phyloP scores from a whole-genome alignment of 371 early-diverging fungal species.

The Mortierella polycephala region DNA sequence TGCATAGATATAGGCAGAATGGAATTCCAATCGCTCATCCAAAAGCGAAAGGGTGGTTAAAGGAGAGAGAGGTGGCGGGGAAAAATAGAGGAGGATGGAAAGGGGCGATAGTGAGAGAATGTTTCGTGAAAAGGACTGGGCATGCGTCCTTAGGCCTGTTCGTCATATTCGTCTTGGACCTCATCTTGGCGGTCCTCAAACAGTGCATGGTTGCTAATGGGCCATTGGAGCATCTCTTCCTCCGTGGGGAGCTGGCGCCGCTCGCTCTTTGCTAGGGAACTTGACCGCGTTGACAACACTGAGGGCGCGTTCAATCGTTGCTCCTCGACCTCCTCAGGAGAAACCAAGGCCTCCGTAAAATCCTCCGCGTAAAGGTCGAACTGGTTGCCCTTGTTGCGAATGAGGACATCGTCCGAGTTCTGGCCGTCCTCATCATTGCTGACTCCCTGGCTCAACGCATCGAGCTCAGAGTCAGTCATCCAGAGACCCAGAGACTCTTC shows the following conservation, averaged over 20 bases:
- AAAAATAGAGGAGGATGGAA: too few relatives aligned
- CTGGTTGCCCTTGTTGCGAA: not conserved
- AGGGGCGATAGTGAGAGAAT: too few relatives aligned
- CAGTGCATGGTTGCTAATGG: slow-evolving; percentile 25
- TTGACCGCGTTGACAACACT: not conserved
- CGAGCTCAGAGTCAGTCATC: slow-evolving; percentile 46
- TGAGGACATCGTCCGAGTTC: not conserved
- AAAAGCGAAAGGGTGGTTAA: too few relatives aligned
- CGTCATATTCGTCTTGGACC: slow-evolving; percentile 38
- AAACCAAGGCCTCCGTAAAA: slow-evolving; percentile 22
- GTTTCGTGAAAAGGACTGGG: too few relatives aligned
- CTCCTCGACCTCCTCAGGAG: not conserved
- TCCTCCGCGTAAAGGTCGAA: slow-evolving; percentile 35
- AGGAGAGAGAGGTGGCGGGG: too few relatives aligned
- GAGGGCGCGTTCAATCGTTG: not conserved
- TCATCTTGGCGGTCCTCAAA: slow-evolving; percentile 46
- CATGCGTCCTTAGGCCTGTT: slow-evolving; percentile 5
- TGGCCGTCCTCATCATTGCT: not conserved
- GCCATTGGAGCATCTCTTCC: slow-evolving; percentile 52
- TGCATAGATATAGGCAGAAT: too few relatives aligned
- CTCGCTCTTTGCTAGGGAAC: not conserved
- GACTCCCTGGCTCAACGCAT: slow-evolving; percentile 12
- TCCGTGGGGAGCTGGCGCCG: slow-evolving; percentile 14
- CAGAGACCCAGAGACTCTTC: slow-evolving; percentile 47
- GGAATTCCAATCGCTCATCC: too few relatives aligned